Evolutionary conservation across 352 stramenopile genomes (phyloP), one percentile per base, ranked within the genome.

Genomic region (Peronospora destructor): DNA sequence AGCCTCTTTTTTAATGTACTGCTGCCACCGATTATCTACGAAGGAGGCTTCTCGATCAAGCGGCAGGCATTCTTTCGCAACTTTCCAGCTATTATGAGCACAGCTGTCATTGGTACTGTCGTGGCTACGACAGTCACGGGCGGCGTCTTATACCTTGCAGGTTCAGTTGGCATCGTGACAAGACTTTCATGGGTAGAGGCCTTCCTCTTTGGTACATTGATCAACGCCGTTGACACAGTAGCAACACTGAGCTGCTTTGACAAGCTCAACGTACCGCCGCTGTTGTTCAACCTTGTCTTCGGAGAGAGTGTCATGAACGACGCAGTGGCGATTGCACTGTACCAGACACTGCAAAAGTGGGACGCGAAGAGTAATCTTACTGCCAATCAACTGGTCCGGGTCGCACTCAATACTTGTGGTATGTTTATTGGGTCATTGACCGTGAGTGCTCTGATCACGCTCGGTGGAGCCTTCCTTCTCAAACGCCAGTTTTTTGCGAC

Each of bases 221-320:
- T 97, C 52, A 95, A 81, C 57, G 85, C 91, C 0, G 95, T 96
- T 34, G 93, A 98, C 68, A 91, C 93, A 16, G 91, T 98, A 33
- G 87, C 85, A 11, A 96, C 88, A 35, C 66, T 98, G 5, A 85
- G 85, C 25, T 92, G 92, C 48, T 97, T 98, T 60, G 87, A 96
- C 64, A 93, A 91, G 45, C 73, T 94, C 29, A 74, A 91, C 50
- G 82, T 68, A 16, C 79, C 80, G 16, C 86, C 90, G 30, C 66
- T 94, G 28, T 68, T 98, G 16, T 97, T 97, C 64, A 97, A 97
- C 56, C 76, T 98, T 25, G 87, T 97, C 5, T 98, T 97, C 61
- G 93, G 93, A 46, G 93, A 98, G 59, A 95, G 78, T 35, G 87
- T 97, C 7, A 68, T 98, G 35, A 98, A 97, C 66, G 93, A 98